Percentiles rank a stretch among this genome's conserved stretches.
These are phyloP conservation scores for Nicotiana attenuata DNA, from an alignment of 257 asterid species.

Conservation along the genomic window DNA sequence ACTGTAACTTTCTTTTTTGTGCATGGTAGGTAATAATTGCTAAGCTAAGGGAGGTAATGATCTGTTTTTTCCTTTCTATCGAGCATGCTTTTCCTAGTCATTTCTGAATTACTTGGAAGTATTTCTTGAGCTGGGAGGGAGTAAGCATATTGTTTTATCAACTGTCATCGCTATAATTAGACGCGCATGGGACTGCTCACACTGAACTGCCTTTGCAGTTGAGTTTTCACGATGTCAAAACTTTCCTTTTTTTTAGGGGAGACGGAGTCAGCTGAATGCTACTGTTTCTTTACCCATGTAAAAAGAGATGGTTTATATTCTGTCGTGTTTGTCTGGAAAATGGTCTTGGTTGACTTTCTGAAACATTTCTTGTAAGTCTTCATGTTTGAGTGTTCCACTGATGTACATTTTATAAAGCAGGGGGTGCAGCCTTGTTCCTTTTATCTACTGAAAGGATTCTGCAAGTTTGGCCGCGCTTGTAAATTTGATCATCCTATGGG, in stretches of 20 bases:
- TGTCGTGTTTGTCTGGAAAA: not conserved
- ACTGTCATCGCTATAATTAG: not conserved
- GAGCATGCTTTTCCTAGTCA: not conserved
- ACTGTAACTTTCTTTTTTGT: not conserved
- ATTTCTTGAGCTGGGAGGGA: not conserved
- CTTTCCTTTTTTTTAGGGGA: not conserved
- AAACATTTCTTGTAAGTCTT: not conserved
- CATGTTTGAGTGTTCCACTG: not conserved
- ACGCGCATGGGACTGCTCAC: not conserved
- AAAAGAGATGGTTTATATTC: not conserved
- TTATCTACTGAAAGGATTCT: slow-evolving; percentile 70
- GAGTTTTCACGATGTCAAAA: not conserved
- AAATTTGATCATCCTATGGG: slow-evolving; percentile 82
- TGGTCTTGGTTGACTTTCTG: not conserved
- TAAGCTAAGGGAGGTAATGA: not conserved
- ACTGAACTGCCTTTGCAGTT: not conserved
- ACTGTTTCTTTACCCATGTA: not conserved
- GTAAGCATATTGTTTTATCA: not conserved
- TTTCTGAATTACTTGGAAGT: not conserved
- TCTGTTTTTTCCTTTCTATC: not conserved
- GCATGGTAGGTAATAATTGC: not conserved
- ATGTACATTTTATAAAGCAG: slow-evolving; percentile 28
- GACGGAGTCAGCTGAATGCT: not conserved
- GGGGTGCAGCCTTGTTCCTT: slow-evolving; percentile 80
- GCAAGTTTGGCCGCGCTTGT: slow-evolving; percentile 78